Base-by-base conservation (phyloP, 257 asterid genomes). In the Handroanthus guayacan region DNA sequence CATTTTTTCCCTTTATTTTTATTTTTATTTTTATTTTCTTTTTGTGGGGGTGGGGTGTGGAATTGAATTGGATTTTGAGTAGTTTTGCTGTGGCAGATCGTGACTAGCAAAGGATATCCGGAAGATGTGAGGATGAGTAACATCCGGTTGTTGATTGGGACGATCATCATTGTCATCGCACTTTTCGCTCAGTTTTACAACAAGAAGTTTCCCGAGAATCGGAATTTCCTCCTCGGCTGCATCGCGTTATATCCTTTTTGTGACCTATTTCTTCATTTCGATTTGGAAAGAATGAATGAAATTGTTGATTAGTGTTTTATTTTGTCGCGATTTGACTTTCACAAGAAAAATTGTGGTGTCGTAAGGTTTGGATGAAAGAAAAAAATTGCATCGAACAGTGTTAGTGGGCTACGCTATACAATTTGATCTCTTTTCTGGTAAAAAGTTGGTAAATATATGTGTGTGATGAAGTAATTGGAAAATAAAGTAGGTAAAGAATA, bases 121-220 rank as follows among this genome's bases (percentile, higher is more conserved):
- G 98, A 95, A 76, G 91, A 95, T 84, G 90, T 86, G 80, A 93
- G 93, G 88, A 60, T 90, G 92, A 95, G 97, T 75, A 95, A 93
- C 84, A 20, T 88, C 34, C 84, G 96, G 62, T 83, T 95, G 85
- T 60, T 93, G 83, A 75, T 95, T 13, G 98, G 99, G 57, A 69
- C 81, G 50, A 47, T 89, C 72, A 88, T 91, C 74, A 89, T 95
- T 58, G 70, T 80, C 11, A 85, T 93, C 64, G 99, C 98, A 2
- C 88, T 95, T 50, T 87, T 95, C 64, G 98, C 99, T 5, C 97
- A 95, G 92, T 93, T 95, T 78, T 95, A 95, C 88, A 86, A 90
- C 76, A 93, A 93, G 91, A 92, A 95, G 77, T 91, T 93, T 72
- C 98, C 97, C 0, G 98, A 90, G 34, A 93, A 95, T 70, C 84